Percentiles rank a stretch among this genome's conserved stretches.
Conservation (phyloP, 257 asterid genomes). For the Solanum verrucosum region DNA sequence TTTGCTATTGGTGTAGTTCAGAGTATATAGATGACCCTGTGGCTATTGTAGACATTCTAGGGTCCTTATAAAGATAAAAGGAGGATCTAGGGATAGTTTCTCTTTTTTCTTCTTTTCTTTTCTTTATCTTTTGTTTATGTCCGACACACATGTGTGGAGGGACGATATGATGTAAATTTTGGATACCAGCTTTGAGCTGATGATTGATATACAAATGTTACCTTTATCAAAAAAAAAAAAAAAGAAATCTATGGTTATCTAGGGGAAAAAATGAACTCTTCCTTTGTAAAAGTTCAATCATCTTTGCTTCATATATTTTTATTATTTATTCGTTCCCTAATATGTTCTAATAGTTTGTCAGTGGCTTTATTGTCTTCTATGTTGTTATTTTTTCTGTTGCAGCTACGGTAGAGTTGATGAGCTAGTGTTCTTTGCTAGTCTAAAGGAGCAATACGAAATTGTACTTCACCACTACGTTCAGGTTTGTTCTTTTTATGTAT, state of each 20-base stretch:
- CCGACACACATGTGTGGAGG: too few species aligned
- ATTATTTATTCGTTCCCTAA: background rate
- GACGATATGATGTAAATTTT: too few species aligned
- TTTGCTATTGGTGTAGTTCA: too few species aligned
- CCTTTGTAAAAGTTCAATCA: background rate
- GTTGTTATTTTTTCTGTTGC: slow-evolving; percentile 11
- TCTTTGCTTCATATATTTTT: background rate
- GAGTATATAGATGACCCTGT: too few species aligned
- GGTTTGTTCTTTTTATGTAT: slow-evolving; percentile 34
- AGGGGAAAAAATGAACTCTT: background rate
- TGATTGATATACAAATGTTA: too few species aligned
- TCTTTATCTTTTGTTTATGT: too few species aligned
- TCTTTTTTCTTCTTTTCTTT: too few species aligned
- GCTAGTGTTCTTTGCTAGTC: slow-evolving; percentile 89
- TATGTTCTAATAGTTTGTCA: background rate
- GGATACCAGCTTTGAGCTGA: too few species aligned
- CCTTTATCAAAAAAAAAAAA: too few species aligned
- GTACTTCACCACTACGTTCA: slow-evolving; percentile 92
- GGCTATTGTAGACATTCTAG: too few species aligned
- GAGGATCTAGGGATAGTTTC: too few species aligned
- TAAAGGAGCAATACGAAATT: slow-evolving; percentile 86
- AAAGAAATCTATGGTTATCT: background rate
- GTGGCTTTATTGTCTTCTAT: background rate
- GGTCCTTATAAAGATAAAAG: too few species aligned
- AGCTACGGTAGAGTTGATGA: slow-evolving; percentile 98